Percentiles rank a stretch among this genome's conserved stretches.
Evolutionary conservation across 2,329 filamentous ascomycete genomes (phyloP).

Genomic region (Leptographium radiaticola): DNA sequence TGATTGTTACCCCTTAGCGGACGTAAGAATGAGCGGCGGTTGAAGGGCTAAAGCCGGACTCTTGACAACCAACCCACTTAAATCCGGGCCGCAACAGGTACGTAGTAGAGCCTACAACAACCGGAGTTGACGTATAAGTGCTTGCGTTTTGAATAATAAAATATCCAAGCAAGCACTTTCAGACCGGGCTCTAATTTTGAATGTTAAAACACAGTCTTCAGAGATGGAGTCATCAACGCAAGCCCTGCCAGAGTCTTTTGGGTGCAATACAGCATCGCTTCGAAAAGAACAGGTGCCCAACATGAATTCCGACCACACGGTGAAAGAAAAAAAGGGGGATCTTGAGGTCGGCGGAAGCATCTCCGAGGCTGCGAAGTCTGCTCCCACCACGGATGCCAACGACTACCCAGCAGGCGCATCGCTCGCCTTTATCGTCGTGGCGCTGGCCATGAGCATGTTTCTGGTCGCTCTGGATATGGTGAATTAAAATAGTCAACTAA

Average conservation of each 20-base stretch:
- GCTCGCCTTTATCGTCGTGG: constrained; percentile 30
- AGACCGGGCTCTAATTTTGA: background rate
- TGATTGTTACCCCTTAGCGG: background rate
- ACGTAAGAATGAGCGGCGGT: background rate
- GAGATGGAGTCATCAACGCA: background rate
- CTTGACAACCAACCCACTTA: background rate
- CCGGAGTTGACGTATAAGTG: background rate
- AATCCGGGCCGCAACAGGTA: background rate
- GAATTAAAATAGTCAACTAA: constrained; percentile 5
- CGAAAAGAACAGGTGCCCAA: background rate
- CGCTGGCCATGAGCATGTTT: constrained; percentile 34
- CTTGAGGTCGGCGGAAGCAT: constrained; percentile 5
- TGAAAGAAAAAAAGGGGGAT: constrained; percentile 4
- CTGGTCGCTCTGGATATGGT: constrained; percentile 34
- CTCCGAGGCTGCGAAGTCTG: background rate
- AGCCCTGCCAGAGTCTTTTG: background rate
- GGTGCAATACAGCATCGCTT: background rate
- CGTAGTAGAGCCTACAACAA: background rate
- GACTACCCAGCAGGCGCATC: constrained; percentile 27
- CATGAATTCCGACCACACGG: background rate
- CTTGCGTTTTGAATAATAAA: background rate
- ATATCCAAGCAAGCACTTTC: background rate
- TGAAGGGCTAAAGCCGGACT: background rate
- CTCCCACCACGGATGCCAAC: constrained; percentile 10
- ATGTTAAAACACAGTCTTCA: too few species aligned